These are phyloP conservation scores for Yamadazyma trypodendri DNA, from an alignment of 1,139 yeast genomes.

Conservation along the genomic window DNA sequence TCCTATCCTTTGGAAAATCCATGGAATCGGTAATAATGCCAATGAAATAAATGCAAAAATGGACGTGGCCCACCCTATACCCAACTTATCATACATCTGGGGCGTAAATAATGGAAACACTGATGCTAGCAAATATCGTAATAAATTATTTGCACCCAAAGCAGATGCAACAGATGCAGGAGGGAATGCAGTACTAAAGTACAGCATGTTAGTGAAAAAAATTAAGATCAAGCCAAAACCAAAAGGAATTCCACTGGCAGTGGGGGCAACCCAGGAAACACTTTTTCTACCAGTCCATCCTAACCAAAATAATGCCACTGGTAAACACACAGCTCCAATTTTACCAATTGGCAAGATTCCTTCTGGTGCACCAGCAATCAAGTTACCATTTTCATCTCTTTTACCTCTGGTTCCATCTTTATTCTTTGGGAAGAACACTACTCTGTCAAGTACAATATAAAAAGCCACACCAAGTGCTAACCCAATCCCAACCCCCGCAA, in stretches of 20 bases:
- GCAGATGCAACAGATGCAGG: constrained; percentile 75
- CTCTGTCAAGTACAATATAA: constrained; percentile 50
- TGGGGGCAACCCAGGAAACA: constrained; percentile 83
- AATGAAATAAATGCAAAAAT: constrained; percentile 36
- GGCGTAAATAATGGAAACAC: constrained; percentile 47
- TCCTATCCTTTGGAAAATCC: constrained; percentile 56
- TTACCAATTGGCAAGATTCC: constrained; percentile 44
- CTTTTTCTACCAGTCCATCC: constrained; percentile 68
- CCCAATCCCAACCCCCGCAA: constrained; percentile 69
- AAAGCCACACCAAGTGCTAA: constrained; percentile 51
- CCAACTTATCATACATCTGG: constrained; percentile 41
- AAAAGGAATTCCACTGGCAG: constrained; percentile 72
- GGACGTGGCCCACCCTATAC: constrained; percentile 40
- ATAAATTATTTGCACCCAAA: constrained; percentile 73
- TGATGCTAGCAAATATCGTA: constrained; percentile 68
- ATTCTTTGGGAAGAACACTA: constrained; percentile 52
- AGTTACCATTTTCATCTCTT: constrained; percentile 55
- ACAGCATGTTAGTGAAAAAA: constrained; percentile 70
- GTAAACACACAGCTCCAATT: constrained; percentile 62
- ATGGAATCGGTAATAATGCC: constrained; percentile 38
- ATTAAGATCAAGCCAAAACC: constrained; percentile 73
- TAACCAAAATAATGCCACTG: constrained; percentile 73
- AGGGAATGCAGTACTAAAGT: constrained; percentile 73
- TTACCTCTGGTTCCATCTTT: constrained; percentile 63
- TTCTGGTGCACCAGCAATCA: constrained; percentile 42